Base-by-base conservation (phyloP, 495 filamentous ascomycete species). In the Tetracladium marchalianum region DNA sequence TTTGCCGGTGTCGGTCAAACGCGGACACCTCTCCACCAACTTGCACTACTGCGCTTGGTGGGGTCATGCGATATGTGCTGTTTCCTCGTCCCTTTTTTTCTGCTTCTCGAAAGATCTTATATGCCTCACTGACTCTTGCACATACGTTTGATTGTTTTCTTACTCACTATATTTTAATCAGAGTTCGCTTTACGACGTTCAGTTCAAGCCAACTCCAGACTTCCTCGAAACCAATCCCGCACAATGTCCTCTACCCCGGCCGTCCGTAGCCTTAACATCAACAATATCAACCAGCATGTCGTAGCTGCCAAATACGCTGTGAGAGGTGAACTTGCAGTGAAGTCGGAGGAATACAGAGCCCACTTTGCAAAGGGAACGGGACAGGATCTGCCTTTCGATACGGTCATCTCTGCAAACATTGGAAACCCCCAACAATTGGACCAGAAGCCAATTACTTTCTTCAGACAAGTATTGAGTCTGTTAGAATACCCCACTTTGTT, bases 401-500 rank as follows among this genome's bases (percentile, higher is more conserved):
- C 84, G 49, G 81, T 98, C 57, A 90, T 98, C 65, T 87, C 84
- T 44, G 92, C 92, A 65, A 98, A 98, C 66, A 98, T 98, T 61
- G 92, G 93, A 54, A 98, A 98, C 69, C 92, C 93, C 6, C 92
- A 98, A 62, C 93, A 97, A 67, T 81, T 98, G 45, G 92, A 93
- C 67, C 92, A 98, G 73, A 92, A 95, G 72, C 92, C 92, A 54
- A 88, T 98, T 59, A 97, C 90, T 53, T 98, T 94, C 75, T 94
- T 98, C 81, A 82, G 92, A 46, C 93, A 98, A 68, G 93, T 97
- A 10, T 74, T 94, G 59, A 95, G 88, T 70, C 66, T 98, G 40
- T 70, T 98, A 44, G 92, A 98, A 67, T 87, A 96, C 70, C 92
- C 92, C 3, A 51, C 65, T 37, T 70, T 98, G 8, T 69, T 98